phyloP scores from a whole-genome alignment of 768 basidiomycete species.

The Suillus occidentalis region DNA sequence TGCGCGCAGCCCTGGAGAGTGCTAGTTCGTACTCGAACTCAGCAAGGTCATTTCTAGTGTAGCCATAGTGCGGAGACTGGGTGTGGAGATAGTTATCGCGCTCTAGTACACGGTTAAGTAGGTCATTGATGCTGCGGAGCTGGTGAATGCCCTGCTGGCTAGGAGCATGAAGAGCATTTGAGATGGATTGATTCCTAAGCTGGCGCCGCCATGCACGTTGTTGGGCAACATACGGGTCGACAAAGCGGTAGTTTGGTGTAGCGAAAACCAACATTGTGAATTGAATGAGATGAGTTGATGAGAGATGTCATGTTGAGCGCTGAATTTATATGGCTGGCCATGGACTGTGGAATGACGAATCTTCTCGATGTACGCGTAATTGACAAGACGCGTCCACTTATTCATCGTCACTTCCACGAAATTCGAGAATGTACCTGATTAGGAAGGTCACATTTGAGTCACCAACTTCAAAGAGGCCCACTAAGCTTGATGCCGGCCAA shows the following conservation, averaged over 20 bases:
- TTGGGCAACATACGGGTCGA: constrained; percentile 21
- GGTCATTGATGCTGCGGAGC: not conserved
- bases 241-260: not conserved
- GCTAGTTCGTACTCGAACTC: not conserved
- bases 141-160: not conserved
- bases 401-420: not conserved
- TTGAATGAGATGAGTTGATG: not conserved
- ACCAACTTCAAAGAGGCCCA: too few relatives aligned
- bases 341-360: not conserved
- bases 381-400: not conserved
- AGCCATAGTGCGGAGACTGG: not conserved
- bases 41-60: not conserved
- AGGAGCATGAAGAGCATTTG: constrained; percentile 1
- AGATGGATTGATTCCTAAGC: constrained; percentile 3
- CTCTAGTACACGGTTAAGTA: not conserved
- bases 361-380: not conserved
- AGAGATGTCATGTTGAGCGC: not conserved
- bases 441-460: not conserved
- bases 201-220: constrained; percentile 17
- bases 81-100: not conserved
- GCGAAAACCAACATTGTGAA: constrained; percentile 10
- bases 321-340: not conserved
- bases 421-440: not conserved
- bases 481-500: too few relatives aligned
- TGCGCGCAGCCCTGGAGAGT: not conserved